These are phyloP conservation scores for Euryodendron excelsum DNA, from an alignment of 148 eudicot species.

Conservation along the genomic window DNA sequence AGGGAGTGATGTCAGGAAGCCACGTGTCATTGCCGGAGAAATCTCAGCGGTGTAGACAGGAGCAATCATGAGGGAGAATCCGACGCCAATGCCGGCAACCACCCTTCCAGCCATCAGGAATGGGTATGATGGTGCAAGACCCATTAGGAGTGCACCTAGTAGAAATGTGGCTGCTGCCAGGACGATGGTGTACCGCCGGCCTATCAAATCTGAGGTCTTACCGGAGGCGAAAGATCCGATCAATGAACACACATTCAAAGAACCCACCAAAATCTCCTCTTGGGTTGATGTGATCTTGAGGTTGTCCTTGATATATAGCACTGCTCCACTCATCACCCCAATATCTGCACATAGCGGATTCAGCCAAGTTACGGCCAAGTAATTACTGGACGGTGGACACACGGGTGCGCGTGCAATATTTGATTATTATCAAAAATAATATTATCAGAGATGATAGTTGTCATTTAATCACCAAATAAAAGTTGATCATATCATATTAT, in stretches of 20 bases:
- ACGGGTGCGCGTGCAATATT: too few relatives aligned
- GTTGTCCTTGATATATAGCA: constrained; percentile 57
- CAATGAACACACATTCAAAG: constrained; percentile 67
- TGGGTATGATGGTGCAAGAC: constrained; percentile 68
- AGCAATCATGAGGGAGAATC: constrained; percentile 88
- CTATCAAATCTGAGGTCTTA: constrained; percentile 74
- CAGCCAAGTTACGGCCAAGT: neutral
- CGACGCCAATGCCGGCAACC: constrained; percentile 84
- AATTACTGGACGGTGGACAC: too few relatives aligned
- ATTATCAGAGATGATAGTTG: too few relatives aligned
- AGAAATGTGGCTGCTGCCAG: constrained; percentile 69
- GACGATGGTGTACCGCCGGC: constrained; percentile 85
- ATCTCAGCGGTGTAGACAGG: constrained; percentile 87
- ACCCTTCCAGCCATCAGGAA: constrained; percentile 72
- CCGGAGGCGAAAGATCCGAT: constrained; percentile 79
- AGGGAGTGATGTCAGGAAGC: constrained; percentile 72
- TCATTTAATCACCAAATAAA: too few relatives aligned
- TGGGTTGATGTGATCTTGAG: constrained; percentile 48
- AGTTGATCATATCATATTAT: too few relatives aligned
- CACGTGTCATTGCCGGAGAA: constrained; percentile 73
- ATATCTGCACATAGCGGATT: constrained; percentile 45
- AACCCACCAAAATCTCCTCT: constrained; percentile 68
- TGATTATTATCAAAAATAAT: too few relatives aligned
- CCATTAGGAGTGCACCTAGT: constrained; percentile 75
- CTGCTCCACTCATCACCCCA: constrained; percentile 92